These are phyloP conservation scores for Circinella minor DNA, from an alignment of 371 early-diverging fungal genomes.

Conservation along the genomic window DNA sequence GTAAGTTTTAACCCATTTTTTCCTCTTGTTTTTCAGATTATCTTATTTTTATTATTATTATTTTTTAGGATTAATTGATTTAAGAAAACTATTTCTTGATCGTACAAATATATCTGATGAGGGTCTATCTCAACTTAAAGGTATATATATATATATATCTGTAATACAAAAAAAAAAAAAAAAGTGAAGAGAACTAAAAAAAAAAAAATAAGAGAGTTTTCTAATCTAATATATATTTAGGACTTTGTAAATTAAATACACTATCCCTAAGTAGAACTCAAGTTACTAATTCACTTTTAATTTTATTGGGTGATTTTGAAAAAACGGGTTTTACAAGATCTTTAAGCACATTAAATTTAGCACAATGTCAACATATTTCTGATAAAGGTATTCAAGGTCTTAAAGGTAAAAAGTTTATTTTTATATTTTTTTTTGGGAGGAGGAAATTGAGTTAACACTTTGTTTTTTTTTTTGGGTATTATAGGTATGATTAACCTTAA, in stretches of 20 bases:
- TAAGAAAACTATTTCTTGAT: constrained; percentile 46
- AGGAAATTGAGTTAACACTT: background rate
- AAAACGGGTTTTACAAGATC: constrained; percentile 30
- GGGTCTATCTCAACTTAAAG: constrained; percentile 29
- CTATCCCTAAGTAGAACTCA: constrained; percentile 35
- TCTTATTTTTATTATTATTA: too few relatives aligned
- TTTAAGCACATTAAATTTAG: constrained; percentile 38
- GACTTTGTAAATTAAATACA: constrained; percentile 32
- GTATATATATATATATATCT: constrained; percentile 16
- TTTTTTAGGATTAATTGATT: constrained; percentile 26
- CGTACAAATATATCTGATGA: constrained; percentile 39
- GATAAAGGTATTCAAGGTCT: constrained; percentile 35
- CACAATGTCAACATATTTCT: constrained; percentile 31
- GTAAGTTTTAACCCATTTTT: constrained; percentile 17
- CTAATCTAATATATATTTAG: constrained; percentile 9
- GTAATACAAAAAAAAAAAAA: too few relatives aligned
- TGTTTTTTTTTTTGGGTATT: background rate
- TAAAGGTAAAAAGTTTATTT: constrained; percentile 1
- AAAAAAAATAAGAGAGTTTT: background rate
- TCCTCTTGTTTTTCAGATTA: too few relatives aligned
- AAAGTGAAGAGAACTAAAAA: too few relatives aligned
- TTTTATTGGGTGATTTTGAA: constrained; percentile 28
- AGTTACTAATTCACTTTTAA: constrained; percentile 17
- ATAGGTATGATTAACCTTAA: constrained; percentile 44
- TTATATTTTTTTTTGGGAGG: too few relatives aligned